Evolutionary conservation across 2,329 filamentous ascomycete species (phyloP).

Genomic region (Fragosphaeria purpurea): DNA sequence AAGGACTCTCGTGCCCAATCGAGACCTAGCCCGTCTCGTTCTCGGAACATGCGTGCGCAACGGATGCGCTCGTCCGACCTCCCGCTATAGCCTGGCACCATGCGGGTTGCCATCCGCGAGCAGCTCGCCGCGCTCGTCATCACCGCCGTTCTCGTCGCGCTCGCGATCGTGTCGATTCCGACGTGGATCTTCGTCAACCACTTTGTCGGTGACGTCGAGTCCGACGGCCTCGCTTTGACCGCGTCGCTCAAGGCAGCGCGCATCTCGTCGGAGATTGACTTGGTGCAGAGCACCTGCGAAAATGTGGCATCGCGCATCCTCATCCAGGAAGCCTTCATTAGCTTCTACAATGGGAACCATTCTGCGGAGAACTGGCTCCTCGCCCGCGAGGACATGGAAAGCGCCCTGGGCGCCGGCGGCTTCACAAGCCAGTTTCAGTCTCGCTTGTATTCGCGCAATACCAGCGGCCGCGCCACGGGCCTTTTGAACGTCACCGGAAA

Average conservation of each 20-base stretch:
- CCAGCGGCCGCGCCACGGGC: constrained; percentile 43
- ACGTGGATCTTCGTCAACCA: constrained; percentile 52
- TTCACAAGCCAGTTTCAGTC: constrained; percentile 56
- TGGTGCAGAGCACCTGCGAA: constrained; percentile 65
- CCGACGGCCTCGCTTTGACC: constrained; percentile 60
- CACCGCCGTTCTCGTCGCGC: constrained; percentile 59
- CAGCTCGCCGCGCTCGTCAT: constrained; percentile 77
- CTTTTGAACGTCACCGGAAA: constrained; percentile 55
- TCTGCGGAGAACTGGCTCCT: constrained; percentile 48
- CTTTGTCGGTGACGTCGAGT: constrained; percentile 42
- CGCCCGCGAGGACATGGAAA: constrained; percentile 56
- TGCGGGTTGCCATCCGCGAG: constrained; percentile 81
- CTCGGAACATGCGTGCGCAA: constrained; percentile 20
- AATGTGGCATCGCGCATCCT: constrained; percentile 60
- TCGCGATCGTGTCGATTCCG: constrained; percentile 71
- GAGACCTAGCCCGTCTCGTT: too few relatives aligned
- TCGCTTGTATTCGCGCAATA: constrained; percentile 61
- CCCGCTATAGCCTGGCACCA: constrained; percentile 32
- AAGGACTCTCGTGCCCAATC: too few relatives aligned
- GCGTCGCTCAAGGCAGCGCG: constrained; percentile 81
- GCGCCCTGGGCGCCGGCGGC: constrained; percentile 54
- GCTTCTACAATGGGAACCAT: constrained; percentile 47
- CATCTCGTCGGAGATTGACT: constrained; percentile 65
- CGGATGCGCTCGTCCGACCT: constrained; percentile 8
- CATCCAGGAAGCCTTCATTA: constrained; percentile 41